Percentiles rank a stretch among this genome's conserved stretches.
These are phyloP conservation scores for Apiotrichum gamsii DNA, from an alignment of 1,284 basidiomycete genomes.

Conservation along the genomic window DNA sequence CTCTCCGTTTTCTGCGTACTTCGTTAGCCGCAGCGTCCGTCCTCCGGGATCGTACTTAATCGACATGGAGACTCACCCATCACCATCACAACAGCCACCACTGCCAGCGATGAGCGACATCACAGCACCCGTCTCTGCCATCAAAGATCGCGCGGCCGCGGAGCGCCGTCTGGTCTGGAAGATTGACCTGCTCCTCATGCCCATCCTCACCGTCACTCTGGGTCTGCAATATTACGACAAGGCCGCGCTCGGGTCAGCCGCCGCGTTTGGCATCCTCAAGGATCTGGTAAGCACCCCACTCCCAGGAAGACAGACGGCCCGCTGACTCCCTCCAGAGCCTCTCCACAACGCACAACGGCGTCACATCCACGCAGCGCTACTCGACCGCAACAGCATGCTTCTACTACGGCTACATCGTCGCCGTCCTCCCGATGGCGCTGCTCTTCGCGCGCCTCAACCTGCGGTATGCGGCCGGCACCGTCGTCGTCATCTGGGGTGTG, in stretches of 20 bases:
- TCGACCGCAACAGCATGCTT: constrained; percentile 47
- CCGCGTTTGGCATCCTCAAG: constrained; percentile 51
- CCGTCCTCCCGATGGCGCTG: constrained; percentile 48
- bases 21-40: no score
- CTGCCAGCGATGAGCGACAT: no score
- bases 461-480: constrained; percentile 36
- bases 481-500: constrained; percentile 49
- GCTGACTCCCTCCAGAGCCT: constrained; percentile 20
- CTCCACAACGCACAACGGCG: constrained; percentile 35
- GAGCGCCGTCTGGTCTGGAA: constrained; percentile 34
- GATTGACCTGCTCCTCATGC: constrained; percentile 43
- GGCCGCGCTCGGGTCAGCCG: constrained; percentile 50
- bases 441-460: constrained; percentile 49
- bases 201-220: constrained; percentile 48
- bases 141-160: no score
- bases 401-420: constrained; percentile 52
- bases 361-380: constrained; percentile 40
- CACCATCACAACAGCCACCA: no score
- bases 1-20: no score
- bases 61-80: no score
- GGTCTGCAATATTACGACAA: constrained; percentile 52
- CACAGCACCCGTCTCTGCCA: no score
- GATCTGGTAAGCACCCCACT: constrained; percentile 38
- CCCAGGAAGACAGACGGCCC: neutral
- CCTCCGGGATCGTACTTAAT: no score